Conservation (phyloP, 2,329 filamentous ascomycete genomes). For the Orbilia ellipsospora region DNA sequence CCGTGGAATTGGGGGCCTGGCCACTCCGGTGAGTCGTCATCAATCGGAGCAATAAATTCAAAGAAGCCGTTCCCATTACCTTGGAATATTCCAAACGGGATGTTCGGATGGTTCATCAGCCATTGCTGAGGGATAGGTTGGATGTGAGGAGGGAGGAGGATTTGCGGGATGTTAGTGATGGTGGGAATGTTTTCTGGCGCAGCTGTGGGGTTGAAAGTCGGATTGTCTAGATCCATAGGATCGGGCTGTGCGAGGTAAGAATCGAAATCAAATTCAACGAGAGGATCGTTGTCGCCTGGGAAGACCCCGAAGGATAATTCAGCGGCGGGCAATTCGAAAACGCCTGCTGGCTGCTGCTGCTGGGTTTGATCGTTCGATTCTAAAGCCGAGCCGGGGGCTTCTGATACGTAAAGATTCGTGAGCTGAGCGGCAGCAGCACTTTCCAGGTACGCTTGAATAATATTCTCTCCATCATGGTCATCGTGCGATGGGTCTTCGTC, state of each 20-base stretch:
- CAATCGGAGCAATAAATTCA: constrained; percentile 36
- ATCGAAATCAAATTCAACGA: constrained; percentile 42
- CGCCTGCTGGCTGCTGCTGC: neutral
- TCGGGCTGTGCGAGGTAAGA: constrained; percentile 37
- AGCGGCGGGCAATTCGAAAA: constrained; percentile 7
- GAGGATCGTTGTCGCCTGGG: constrained; percentile 15
- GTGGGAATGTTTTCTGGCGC: constrained; percentile 32
- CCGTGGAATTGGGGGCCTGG: constrained; percentile 46
- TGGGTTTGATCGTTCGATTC: neutral
- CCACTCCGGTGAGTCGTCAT: constrained; percentile 53
- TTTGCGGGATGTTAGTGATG: constrained; percentile 25
- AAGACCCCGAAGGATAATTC: constrained; percentile 35
- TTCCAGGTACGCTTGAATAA: constrained; percentile 1
- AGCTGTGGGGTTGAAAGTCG: constrained; percentile 28
- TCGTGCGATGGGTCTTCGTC: constrained; percentile 26
- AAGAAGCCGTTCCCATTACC: constrained; percentile 42
- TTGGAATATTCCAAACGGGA: constrained; percentile 43
- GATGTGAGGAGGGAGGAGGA: constrained; percentile 43
- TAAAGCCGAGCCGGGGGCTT: neutral
- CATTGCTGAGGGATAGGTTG: constrained; percentile 48
- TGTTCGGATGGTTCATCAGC: constrained; percentile 45
- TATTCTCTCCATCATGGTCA: constrained; percentile 9
- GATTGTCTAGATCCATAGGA: constrained; percentile 51
- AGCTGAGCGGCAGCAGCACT: constrained; percentile 3
- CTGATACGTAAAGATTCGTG: neutral